Percentiles rank a stretch among this genome's conserved stretches.
phyloP scores from a whole-genome alignment of 2,329 filamentous ascomycete genomes.

The Cylindrodendrum hubeiense region DNA sequence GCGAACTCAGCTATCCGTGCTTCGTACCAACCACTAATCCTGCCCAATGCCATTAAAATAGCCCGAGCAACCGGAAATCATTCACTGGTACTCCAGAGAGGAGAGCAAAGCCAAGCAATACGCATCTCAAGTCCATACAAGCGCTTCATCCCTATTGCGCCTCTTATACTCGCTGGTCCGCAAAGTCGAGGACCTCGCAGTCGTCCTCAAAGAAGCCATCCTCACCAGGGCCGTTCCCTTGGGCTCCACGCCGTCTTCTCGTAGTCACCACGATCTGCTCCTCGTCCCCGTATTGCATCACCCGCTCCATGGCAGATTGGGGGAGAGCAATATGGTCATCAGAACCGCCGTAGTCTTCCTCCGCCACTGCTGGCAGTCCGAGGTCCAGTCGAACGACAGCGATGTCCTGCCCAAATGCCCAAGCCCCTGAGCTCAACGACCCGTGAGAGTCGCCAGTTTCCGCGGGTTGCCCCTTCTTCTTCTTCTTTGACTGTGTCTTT shows the following conservation, averaged over 20 bases:
- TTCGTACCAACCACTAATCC: conserved; percentile 24
- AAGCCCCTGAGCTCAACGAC: conserved; percentile 48
- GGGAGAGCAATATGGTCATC: conserved; percentile 71
- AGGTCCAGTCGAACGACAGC: conserved; percentile 64
- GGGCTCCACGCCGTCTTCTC: conserved; percentile 71
- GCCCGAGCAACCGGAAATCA: conserved; percentile 28
- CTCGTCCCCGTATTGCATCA: conserved; percentile 71
- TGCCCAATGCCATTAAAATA: conserved; percentile 26
- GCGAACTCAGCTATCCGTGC: conserved; percentile 35
- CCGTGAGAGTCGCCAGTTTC: conserved; percentile 31
- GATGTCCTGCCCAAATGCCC: conserved; percentile 73
- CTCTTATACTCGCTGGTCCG: conserved; percentile 73
- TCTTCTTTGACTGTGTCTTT: conserved; percentile 50
- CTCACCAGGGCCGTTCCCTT: conserved; percentile 66
- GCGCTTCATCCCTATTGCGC: conserved; percentile 14
- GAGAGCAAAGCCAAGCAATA: conserved; percentile 38
- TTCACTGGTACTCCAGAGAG: conserved; percentile 32
- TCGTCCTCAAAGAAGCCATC: conserved; percentile 93
- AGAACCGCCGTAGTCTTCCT: conserved; percentile 65
- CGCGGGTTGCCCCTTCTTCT: conserved; percentile 50
- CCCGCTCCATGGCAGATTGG: conserved; percentile 73
- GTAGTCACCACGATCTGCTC: conserved; percentile 89
- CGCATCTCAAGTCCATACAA: conserved; percentile 27
- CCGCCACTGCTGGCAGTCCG: conserved; percentile 58
- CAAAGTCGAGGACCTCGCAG: conserved; percentile 91